A percentile compares a stretch with the other conserved stretches of the same genome.
Conservation (phyloP, 164 flowering plant genomes). For the Vitis rupestris region DNA sequence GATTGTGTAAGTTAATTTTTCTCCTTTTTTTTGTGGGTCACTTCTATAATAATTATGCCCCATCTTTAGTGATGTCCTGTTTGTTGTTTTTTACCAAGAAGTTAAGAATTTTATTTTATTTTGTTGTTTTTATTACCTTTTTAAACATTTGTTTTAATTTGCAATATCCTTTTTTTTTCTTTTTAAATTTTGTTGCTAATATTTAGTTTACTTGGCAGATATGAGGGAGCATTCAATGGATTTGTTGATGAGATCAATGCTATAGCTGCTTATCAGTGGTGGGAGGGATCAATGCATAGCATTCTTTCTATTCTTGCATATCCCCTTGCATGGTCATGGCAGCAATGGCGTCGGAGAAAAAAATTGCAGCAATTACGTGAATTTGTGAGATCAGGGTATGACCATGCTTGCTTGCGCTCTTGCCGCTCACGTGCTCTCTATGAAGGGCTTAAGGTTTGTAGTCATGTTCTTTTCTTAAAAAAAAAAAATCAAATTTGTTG, state of each 20-base stretch:
- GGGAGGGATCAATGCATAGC: conserved; percentile 93
- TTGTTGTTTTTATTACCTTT: not conserved
- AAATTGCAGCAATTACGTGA: conserved; percentile 92
- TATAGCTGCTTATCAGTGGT: conserved; percentile 93
- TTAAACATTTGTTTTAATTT: not conserved
- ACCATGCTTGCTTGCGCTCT: conserved; percentile 96
- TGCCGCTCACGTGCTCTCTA: conserved; percentile 99
- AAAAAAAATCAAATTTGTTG: not conserved
- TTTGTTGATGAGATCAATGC: conserved; percentile 97
- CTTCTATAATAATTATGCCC: not conserved
- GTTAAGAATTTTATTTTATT: not conserved
- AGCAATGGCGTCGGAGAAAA: conserved; percentile 80
- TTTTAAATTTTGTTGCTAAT: not conserved
- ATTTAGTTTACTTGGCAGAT: conserved; percentile 43
- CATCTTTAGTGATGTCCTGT: not conserved
- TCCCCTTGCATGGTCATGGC: conserved; percentile 99
- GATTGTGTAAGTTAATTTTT: conserved; percentile 68
- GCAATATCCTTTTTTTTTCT: not conserved
- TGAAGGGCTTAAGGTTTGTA: conserved; percentile 92
- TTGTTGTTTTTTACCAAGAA: not conserved
- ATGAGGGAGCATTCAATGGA: conserved; percentile 89
- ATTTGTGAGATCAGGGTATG: conserved; percentile 96
- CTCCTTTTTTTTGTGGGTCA: conserved; percentile 4
- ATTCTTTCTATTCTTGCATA: conserved; percentile 75
- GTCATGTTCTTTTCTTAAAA: not conserved